Evolutionary conservation across 2,329 filamentous ascomycete genomes (phyloP), one percentile per base, ranked within the genome.

Genomic region (Apiospora arundinis): DNA sequence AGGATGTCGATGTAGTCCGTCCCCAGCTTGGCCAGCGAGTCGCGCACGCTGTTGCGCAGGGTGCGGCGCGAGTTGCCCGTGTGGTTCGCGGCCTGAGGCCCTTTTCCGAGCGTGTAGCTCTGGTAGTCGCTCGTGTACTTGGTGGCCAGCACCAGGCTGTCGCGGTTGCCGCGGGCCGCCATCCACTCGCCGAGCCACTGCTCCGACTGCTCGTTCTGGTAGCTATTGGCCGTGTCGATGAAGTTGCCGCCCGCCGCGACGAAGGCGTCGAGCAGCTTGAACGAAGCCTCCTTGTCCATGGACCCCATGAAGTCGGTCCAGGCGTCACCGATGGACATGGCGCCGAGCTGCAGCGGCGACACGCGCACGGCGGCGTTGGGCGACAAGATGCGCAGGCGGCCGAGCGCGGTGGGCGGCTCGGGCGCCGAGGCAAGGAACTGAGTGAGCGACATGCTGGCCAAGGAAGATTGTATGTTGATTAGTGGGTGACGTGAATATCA

Each of bases 181-280:
- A 90, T 85, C 87, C 88, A 91, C 74, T 90, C 87, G 23, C 89
- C 89, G 23, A 91, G 76, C 85, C 85, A 89, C 16, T 71, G 75
- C 74, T 91, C 89, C 0, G 88, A 90, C 75, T 91, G 80, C 69
- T 87, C 88, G 72, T 85, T 75, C 75, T 91, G 87, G 79, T 91
- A 91, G 74, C 83, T 84, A 80, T 87, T 89, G 75, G 87, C 80
- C 0, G 89, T 92, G 78, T 93, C 91, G 77, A 92, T 91, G 78
- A 92, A 92, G 81, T 92, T 92, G 18, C 91, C 91, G 4, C 90
- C 90, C 0, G 85, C 81, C 21, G 83, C 82, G 69, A 82, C 84
- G 80, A 85, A 92, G 70, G 83, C 84, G 74, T 92, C 89, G 1
- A 92, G 83, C 5, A 92, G 83, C 67, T 85, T 82, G 76, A 91